Base-by-base conservation (phyloP, 2,329 filamentous ascomycete genomes). In the Claviceps fusiformis region DNA sequence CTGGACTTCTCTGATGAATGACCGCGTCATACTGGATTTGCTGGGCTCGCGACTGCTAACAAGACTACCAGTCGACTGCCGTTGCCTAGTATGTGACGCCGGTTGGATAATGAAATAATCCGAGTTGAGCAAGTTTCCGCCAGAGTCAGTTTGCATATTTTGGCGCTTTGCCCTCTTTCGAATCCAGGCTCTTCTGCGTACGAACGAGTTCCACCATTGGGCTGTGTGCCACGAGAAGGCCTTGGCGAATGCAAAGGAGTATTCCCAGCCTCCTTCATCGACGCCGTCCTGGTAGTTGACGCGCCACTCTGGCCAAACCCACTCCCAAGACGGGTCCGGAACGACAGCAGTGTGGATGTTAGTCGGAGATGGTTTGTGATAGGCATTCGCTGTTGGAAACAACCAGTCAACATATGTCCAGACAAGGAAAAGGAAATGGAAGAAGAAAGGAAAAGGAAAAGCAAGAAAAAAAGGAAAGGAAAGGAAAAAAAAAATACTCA, bases 221-320 rank as follows among this genome's bases (percentile, higher is more conserved):
- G 87, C 87, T 3, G 85, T 85, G 68, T 98, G 93, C 93, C 93
- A 98, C 3, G 83, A 81, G 60, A 87, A 89, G 46, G 72, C 75
- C 57, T 78, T 81, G 60, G 75, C 75, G 66, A 97, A 98, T 60
- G 87, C 85, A 67, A 96, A 90, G 17, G 89, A 93, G 70, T 98
- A 98, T 67, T 95, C 86, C 93, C 93, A 98, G 3, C 93, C 93
- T 59, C 92, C 87, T 59, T 92, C 86, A 64, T 97, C 93, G 43
- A 70, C 62, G 57, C 86, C 85, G 2, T 86, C 80, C 74, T 92
- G 89, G 79, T 89, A 73, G 57, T 81, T 78, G 61, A 86, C 64
- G 33, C 73, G 75, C 83, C 82, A 86, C 53, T 82, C 80, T 2
- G 80, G 75, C 81, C 81, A 85, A 1, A 73, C 82, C 93, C 93